These are phyloP conservation scores for Mucor lusitanicus DNA, from an alignment of 371 early-diverging fungal species.

Conservation along the genomic window DNA sequence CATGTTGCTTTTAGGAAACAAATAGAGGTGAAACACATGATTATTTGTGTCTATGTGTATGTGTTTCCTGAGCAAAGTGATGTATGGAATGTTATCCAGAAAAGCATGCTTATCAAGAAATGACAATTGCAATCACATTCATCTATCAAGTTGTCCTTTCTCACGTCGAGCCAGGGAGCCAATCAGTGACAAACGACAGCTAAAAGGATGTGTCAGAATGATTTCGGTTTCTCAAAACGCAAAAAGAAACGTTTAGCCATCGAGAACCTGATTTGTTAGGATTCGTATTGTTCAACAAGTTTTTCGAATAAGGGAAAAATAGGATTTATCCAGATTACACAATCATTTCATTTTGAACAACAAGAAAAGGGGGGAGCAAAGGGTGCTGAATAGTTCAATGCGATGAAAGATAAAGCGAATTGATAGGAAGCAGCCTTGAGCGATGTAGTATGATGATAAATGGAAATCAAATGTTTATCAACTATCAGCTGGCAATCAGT, in stretches of 20 bases:
- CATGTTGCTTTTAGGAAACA: not conserved
- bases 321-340: not conserved
- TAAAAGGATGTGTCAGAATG: not conserved
- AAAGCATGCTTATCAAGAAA: too few relatives aligned
- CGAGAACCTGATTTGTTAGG: not conserved
- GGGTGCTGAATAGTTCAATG: not conserved
- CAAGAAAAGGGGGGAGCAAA: not conserved
- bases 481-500: not conserved
- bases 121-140: not conserved
- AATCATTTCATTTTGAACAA: not conserved
- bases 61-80: too few relatives aligned
- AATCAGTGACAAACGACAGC: not conserved
- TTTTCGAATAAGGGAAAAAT: not conserved
- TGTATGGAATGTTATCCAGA: too few relatives aligned
- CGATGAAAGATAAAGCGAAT: not conserved
- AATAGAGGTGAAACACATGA: not conserved
- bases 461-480: not conserved
- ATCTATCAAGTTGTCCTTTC: not conserved
- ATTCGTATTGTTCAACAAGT: not conserved
- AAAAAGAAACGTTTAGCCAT: not conserved
- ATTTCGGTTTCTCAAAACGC: not conserved
- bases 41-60: not conserved
- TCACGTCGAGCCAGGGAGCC: not conserved
- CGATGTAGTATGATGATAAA: not conserved
- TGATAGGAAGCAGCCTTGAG: not conserved